Conservation (phyloP, 257 asterid genomes). For the Capsicum pubescens region DNA sequence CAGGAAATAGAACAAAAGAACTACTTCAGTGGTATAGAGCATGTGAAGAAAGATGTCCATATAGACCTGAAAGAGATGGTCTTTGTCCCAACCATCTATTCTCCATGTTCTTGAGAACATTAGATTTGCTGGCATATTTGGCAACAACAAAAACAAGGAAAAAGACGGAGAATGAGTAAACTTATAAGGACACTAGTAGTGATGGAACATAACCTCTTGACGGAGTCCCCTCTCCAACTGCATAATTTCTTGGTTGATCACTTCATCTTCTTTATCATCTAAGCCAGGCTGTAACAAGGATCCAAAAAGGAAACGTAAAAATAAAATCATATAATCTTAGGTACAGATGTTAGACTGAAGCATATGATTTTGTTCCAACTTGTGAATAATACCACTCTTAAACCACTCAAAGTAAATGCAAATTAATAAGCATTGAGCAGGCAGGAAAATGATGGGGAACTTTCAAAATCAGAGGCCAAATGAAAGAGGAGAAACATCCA, state of each 20-base stretch:
- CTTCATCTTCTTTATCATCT: conserved; percentile 84
- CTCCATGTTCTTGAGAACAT: conserved; percentile 21
- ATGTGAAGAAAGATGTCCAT: conserved; percentile 20
- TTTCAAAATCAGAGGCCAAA: background rate
- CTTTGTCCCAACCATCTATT: background rate
- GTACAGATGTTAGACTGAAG: background rate
- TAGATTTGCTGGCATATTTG: background rate
- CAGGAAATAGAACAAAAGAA: conserved; percentile 37
- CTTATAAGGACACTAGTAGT: conserved; percentile 7
- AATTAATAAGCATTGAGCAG: background rate
- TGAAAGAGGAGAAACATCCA: conserved; percentile 14
- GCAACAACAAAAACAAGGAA: conserved; percentile 6
- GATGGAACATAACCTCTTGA: conserved; percentile 62
- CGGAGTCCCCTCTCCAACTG: conserved; percentile 65
- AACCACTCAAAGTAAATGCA: background rate
- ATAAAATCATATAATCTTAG: background rate
- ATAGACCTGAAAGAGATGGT: conserved; percentile 17
- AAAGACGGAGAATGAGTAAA: background rate
- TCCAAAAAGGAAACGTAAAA: conserved; percentile 32
- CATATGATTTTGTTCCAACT: background rate
- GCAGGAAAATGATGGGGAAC: background rate
- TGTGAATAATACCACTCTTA: background rate
- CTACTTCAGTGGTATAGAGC: background rate
- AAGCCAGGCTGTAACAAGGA: conserved; percentile 70
- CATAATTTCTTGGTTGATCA: conserved; percentile 64